Percentiles rank a stretch among this genome's conserved stretches.
These are phyloP conservation scores for Phytophthora sp. DNA, from an alignment of 352 stramenopile species.

Conservation along the genomic window DNA sequence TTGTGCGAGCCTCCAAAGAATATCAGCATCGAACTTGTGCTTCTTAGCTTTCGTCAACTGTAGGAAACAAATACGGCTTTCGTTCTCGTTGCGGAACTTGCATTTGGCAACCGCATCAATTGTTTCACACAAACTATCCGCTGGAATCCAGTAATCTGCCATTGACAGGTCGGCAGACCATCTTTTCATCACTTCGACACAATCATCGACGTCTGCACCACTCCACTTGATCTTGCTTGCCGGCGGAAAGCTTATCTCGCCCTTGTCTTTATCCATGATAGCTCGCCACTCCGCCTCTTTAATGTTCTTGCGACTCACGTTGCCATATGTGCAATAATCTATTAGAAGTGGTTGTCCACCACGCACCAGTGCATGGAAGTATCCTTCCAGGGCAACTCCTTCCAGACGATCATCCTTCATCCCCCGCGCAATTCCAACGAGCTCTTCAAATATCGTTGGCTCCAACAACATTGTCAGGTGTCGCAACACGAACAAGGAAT, in stretches of 20 bases:
- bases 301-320: too few relatives aligned
- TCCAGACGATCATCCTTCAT: conserved; percentile 5
- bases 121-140: too few relatives aligned
- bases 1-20: conserved; percentile 24
- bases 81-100: too few relatives aligned
- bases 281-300: too few relatives aligned
- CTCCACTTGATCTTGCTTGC: not conserved
- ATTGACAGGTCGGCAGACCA: too few relatives aligned
- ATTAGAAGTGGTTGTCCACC: not conserved
- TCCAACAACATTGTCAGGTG: not conserved
- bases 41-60: conserved; percentile 23
- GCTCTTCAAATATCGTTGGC: conserved; percentile 1
- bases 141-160: too few relatives aligned
- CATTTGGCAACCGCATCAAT: too few relatives aligned
- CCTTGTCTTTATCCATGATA: too few relatives aligned
- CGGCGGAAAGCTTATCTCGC: too few relatives aligned
- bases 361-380: conserved; percentile 5
- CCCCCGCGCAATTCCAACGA: conserved; percentile 1
- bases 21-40: conserved; percentile 8
- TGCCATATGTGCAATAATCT: conserved; percentile 7
- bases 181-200: too few relatives aligned
- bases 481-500: conserved; percentile 1
- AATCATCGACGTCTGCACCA: not conserved
- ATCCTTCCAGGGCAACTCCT: conserved; percentile 2
- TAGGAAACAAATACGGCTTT: too few relatives aligned